Conservation (phyloP, 2,329 filamentous ascomycete species). For the Venturia oleaginea region DNA sequence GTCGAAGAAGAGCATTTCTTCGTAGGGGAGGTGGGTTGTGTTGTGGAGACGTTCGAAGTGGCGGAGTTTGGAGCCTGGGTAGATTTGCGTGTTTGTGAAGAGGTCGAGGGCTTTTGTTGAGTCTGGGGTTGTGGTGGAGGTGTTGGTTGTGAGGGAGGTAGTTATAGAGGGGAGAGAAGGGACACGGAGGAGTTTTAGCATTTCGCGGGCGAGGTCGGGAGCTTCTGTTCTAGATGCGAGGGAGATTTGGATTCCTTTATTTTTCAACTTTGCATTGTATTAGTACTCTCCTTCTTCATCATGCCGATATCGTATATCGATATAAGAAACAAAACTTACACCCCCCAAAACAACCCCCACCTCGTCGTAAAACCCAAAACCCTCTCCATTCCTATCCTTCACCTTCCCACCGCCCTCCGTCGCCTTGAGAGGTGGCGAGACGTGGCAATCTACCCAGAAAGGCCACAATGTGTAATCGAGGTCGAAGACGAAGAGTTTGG, state of each 20-base stretch:
- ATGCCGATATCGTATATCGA: neutral
- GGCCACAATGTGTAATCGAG: slow-evolving; percentile 99
- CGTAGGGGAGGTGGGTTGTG: slow-evolving; percentile 59
- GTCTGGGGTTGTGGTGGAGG: slow-evolving; percentile 23
- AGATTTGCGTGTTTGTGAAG: slow-evolving; percentile 52
- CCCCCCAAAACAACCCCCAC: slow-evolving; percentile 33
- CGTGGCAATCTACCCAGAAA: slow-evolving; percentile 95
- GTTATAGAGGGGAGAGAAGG: slow-evolving; percentile 25
- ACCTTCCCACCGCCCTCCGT: slow-evolving; percentile 36
- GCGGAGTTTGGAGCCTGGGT: slow-evolving; percentile 70
- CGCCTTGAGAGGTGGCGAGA: slow-evolving; percentile 60
- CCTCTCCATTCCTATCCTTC: slow-evolving; percentile 41
- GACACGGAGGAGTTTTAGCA: slow-evolving; percentile 66
- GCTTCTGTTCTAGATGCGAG: slow-evolving; percentile 74
- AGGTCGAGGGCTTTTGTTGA: slow-evolving; percentile 38
- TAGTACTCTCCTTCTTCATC: neutral
- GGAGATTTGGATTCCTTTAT: slow-evolving; percentile 48
- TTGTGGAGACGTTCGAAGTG: slow-evolving; percentile 71
- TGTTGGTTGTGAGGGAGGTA: slow-evolving; percentile 15
- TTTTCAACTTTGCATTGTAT: slow-evolving; percentile 15
- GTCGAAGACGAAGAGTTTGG: slow-evolving; percentile 82
- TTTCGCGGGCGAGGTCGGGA: slow-evolving; percentile 69
- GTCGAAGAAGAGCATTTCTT: slow-evolving; percentile 93
- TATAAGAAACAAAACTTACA: slow-evolving; percentile 19
- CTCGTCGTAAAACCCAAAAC: slow-evolving; percentile 39